A percentile compares a stretch with the other conserved stretches of the same genome.
Conservation (phyloP, 2,329 filamentous ascomycete genomes). For the Ophiostoma sp. region DNA sequence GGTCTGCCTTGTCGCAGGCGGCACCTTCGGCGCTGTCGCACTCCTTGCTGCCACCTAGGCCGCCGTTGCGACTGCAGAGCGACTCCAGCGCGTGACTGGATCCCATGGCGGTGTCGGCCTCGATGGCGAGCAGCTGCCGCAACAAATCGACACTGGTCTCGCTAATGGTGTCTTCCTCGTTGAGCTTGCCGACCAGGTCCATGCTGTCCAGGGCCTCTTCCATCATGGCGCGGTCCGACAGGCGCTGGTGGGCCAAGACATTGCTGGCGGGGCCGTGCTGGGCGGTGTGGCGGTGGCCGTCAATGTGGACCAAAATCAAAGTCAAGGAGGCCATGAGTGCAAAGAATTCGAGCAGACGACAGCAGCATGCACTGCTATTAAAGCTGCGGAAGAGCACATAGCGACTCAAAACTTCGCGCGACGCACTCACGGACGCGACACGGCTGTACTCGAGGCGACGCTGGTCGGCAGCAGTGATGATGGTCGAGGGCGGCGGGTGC, state of each 20-base stretch:
- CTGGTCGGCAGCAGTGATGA: constrained; percentile 12
- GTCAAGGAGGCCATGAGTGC: constrained; percentile 38
- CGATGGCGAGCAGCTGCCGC: constrained; percentile 37
- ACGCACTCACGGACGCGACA: constrained; percentile 41
- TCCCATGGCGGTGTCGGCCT: constrained; percentile 35
- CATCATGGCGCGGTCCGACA: constrained; percentile 43
- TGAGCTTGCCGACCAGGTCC: constrained; percentile 34
- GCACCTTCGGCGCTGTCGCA: background rate
- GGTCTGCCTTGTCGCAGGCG: background rate
- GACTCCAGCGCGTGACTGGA: constrained; percentile 18
- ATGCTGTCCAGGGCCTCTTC: constrained; percentile 42
- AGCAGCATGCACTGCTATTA: constrained; percentile 37
- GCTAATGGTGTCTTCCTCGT: constrained; percentile 37
- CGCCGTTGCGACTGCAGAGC: background rate
- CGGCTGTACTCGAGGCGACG: constrained; percentile 38
- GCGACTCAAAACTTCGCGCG: constrained; percentile 42
- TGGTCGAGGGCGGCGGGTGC: constrained; percentile 6
- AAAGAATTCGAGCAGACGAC: constrained; percentile 40
- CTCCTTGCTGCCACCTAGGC: background rate
- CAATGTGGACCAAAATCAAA: constrained; percentile 42
- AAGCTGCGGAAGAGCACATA: constrained; percentile 40
- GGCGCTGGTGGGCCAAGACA: constrained; percentile 42
- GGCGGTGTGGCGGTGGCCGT: constrained; percentile 32
- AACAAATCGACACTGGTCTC: constrained; percentile 37
- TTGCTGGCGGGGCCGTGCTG: constrained; percentile 20